phyloP scores from a whole-genome alignment of 768 basidiomycete genomes.

The Glaciozyma martinii region DNA sequence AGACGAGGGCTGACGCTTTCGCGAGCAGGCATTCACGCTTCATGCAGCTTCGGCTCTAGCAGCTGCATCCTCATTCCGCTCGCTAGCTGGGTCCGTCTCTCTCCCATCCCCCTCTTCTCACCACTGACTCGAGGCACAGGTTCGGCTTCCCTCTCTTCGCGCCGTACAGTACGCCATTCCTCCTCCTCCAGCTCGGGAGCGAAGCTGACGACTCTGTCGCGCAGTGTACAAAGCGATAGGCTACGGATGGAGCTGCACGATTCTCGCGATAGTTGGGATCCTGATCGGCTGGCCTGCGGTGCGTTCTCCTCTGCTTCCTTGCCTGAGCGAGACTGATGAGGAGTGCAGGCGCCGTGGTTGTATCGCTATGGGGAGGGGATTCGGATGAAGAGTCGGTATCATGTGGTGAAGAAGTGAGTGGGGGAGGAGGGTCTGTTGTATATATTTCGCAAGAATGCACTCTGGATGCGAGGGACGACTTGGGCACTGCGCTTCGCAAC shows the following conservation, averaged over 20 bases:
- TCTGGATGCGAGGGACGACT: no score
- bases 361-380: background rate
- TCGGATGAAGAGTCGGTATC: background rate
- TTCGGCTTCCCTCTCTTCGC: conserved; percentile 39
- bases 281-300: conserved; percentile 51
- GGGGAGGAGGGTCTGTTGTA: no score
- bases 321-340: background rate
- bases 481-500: no score
- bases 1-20: no score
- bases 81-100: conserved; percentile 62
- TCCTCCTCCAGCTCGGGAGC: no score
- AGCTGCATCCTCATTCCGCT: conserved; percentile 55
- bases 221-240: conserved; percentile 50
- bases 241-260: conserved; percentile 59
- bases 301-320: conserved; percentile 41
- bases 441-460: no score
- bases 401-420: no score
- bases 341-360: background rate
- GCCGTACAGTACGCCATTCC: conserved; percentile 8
- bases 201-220: background rate
- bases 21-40: conserved; percentile 35
- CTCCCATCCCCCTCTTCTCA: conserved; percentile 64
- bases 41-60: conserved; percentile 50
- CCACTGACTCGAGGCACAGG: background rate
- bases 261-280: conserved; percentile 55